Conservation (phyloP, 1,284 basidiomycete species). For the Sanguinoderma infundibulare region DNA sequence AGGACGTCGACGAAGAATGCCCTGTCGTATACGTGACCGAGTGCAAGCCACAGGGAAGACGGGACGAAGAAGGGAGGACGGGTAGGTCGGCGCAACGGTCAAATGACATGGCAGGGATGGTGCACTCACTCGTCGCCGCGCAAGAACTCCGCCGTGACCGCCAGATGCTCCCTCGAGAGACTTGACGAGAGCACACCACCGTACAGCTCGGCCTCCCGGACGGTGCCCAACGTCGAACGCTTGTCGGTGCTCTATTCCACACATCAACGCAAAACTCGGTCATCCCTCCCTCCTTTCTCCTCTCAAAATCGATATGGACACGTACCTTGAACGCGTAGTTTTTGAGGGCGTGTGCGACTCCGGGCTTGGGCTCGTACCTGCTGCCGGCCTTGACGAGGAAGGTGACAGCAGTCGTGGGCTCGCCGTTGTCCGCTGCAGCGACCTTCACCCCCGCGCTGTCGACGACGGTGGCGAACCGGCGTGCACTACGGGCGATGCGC, state of each 20-base stretch:
- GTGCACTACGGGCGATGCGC: slow-evolving; percentile 58
- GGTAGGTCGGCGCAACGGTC: neutral
- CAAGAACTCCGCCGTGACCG: slow-evolving; percentile 90
- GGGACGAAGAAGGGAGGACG: neutral
- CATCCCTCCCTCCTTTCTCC: slow-evolving; percentile 1
- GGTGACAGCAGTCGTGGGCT: slow-evolving; percentile 84
- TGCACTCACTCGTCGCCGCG: slow-evolving; percentile 92
- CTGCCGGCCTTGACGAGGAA: slow-evolving; percentile 91
- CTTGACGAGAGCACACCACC: slow-evolving; percentile 91
- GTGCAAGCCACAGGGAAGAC: neutral
- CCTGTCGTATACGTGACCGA: slow-evolving; percentile 46
- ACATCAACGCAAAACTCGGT: neutral
- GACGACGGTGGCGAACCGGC: slow-evolving; percentile 74
- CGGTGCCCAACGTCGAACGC: slow-evolving; percentile 89
- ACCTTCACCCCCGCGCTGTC: slow-evolving; percentile 85
- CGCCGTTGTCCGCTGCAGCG: slow-evolving; percentile 81
- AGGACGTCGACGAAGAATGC: slow-evolving; percentile 87
- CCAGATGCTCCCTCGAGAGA: slow-evolving; percentile 89
- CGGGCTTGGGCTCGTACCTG: slow-evolving; percentile 84
- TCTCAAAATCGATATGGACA: neutral
- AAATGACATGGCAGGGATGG: slow-evolving; percentile 1
- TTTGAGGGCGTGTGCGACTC: slow-evolving; percentile 91
- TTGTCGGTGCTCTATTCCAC: slow-evolving; percentile 72
- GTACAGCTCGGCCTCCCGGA: slow-evolving; percentile 93
- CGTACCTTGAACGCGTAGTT: slow-evolving; percentile 96